These are phyloP conservation scores for Phenoliferia sp. DNA, from an alignment of 1,284 basidiomycete species.

Conservation along the genomic window DNA sequence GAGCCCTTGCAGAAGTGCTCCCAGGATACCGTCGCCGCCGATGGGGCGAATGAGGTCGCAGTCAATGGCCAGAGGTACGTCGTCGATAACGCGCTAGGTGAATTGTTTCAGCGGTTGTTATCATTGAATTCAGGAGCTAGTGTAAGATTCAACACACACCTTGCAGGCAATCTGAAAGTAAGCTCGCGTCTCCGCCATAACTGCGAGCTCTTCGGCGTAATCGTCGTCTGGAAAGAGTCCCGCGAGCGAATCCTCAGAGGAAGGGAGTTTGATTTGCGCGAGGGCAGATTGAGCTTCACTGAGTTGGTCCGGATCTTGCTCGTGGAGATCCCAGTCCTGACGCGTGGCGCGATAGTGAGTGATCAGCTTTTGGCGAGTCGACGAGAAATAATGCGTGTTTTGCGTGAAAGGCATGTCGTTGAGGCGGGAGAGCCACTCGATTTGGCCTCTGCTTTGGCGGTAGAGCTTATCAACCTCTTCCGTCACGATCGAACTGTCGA, in stretches of 20 bases:
- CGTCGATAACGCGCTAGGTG: conserved; percentile 58
- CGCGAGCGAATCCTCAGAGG: conserved; percentile 44
- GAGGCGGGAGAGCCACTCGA: conserved; percentile 48
- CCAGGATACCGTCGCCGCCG: conserved; percentile 42
- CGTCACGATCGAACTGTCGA: background rate
- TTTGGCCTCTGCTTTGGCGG: background rate
- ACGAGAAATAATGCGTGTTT: conserved; percentile 56
- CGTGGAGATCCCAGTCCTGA: conserved; percentile 21
- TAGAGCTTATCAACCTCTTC: background rate
- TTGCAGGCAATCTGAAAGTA: conserved; percentile 51
- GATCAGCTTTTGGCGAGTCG: conserved; percentile 58
- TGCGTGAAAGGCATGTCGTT: conserved; percentile 54
- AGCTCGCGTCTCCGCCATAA: conserved; percentile 65
- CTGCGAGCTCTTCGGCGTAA: conserved; percentile 54
- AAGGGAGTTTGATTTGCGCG: conserved; percentile 42
- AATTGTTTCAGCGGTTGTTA: conserved; percentile 47
- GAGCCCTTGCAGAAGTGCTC: conserved; percentile 40
- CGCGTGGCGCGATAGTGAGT: conserved; percentile 47
- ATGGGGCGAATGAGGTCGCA: conserved; percentile 53
- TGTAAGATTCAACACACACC: conserved; percentile 44
- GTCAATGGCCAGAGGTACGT: conserved; percentile 60
- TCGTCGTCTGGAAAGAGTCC: conserved; percentile 52
- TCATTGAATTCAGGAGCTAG: background rate
- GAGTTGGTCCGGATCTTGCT: background rate
- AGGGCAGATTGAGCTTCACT: conserved; percentile 24